Percentiles rank a stretch among this genome's conserved stretches.
These are phyloP conservation scores for Rhynchosporium agropyri DNA, from an alignment of 2,329 filamentous ascomycete species.

Conservation along the genomic window DNA sequence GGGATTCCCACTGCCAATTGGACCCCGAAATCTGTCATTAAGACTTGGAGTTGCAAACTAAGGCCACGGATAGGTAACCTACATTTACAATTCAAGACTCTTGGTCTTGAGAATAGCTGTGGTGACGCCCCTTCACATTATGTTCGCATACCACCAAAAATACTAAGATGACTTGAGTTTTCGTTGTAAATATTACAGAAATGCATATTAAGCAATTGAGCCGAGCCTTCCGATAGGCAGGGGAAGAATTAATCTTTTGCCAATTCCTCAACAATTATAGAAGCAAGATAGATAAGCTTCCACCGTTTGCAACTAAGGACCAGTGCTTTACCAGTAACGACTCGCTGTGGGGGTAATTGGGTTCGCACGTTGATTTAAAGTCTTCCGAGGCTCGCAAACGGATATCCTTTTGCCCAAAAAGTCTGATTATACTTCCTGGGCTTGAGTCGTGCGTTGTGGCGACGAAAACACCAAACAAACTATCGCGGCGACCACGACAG, in stretches of 20 bases:
- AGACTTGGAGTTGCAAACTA: neutral
- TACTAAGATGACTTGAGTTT: neutral
- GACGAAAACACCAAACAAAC: no score
- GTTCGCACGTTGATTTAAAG: neutral
- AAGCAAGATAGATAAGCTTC: neutral
- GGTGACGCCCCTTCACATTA: neutral
- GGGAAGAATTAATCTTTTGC: neutral
- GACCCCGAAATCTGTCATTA: slow-evolving; percentile 1
- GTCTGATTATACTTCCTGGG: neutral
- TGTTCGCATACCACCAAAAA: neutral
- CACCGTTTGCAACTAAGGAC: neutral
- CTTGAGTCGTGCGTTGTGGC: no score
- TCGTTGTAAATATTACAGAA: neutral
- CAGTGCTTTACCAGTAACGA: neutral
- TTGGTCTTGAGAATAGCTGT: neutral
- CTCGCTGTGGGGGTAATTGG: neutral
- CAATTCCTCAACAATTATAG: neutral
- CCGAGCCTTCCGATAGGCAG: neutral
- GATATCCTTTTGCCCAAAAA: neutral
- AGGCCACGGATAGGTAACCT: neutral
- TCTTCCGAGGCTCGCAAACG: neutral
- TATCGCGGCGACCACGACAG: no score
- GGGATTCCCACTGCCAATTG: neutral
- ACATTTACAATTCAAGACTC: neutral
- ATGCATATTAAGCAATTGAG: neutral